These are phyloP conservation scores for Arachnomyces sp. DNA, from an alignment of 2,329 filamentous ascomycete species.

Conservation along the genomic window DNA sequence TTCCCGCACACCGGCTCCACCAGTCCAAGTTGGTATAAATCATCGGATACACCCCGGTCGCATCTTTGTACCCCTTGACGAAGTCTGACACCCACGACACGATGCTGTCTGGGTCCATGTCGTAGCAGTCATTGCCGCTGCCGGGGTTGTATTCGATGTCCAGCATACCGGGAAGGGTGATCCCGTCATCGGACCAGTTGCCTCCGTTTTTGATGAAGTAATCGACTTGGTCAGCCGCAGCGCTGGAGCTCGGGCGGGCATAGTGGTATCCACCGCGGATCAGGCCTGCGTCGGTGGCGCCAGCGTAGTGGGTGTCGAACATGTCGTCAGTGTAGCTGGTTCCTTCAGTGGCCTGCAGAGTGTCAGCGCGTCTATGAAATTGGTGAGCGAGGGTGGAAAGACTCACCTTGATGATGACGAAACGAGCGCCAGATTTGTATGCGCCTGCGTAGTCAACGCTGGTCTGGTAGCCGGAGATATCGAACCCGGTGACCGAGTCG, in stretches of 20 bases:
- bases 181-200: conserved; percentile 47
- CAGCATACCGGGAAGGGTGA: conserved; percentile 51
- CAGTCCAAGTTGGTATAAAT: conserved; percentile 48
- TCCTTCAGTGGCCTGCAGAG: conserved; percentile 45
- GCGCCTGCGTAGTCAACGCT: conserved; percentile 33
- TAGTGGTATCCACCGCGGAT: conserved; percentile 54
- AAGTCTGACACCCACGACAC: conserved; percentile 49
- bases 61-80: conserved; percentile 42
- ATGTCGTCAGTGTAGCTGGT: conserved; percentile 38
- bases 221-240: conserved; percentile 43
- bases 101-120: conserved; percentile 40
- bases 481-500: conserved; percentile 31
- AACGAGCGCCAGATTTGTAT: conserved; percentile 34
- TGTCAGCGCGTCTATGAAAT: not conserved
- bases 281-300: conserved; percentile 45
- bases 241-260: conserved; percentile 40
- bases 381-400: not conserved
- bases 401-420: conserved; percentile 40
- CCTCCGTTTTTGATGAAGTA: conserved; percentile 49
- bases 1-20: conserved; percentile 49
- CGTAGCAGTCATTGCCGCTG: conserved; percentile 37
- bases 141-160: conserved; percentile 44
- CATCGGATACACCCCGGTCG: conserved; percentile 44
- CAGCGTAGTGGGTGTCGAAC: conserved; percentile 45
- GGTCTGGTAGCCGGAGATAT: conserved; percentile 37